Conservation (phyloP, 768 basidiomycete species). For the Xerocomellus dryophilus region DNA sequence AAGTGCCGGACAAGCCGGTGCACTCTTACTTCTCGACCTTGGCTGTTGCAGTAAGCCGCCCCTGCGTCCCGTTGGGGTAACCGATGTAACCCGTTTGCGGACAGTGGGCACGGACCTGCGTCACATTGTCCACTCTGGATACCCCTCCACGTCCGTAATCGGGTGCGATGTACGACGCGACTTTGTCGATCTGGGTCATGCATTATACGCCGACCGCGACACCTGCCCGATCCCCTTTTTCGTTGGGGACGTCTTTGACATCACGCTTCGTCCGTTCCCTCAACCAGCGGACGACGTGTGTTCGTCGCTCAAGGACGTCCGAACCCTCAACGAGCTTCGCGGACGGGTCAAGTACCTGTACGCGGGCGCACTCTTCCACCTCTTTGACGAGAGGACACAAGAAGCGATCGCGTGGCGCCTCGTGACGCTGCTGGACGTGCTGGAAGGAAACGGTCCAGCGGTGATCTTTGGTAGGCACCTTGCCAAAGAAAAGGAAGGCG, state of each 20-base stretch:
- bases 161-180: background rate
- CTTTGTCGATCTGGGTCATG: no score
- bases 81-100: background rate
- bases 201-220: background rate
- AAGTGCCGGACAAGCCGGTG: background rate
- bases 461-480: background rate
- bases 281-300: background rate
- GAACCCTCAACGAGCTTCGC: no score
- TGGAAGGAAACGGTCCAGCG: background rate
- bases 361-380: no score
- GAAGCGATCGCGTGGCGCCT: background rate
- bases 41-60: slow-evolving; percentile 4
- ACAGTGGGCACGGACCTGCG: slow-evolving; percentile 7
- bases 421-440: background rate
- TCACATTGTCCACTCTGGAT: background rate
- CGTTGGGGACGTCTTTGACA: background rate
- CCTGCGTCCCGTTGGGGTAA: no score
- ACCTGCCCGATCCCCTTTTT: background rate
- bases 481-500: background rate
- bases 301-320: background rate
- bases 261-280: background rate
- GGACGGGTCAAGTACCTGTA: no score
- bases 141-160: background rate
- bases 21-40: slow-evolving; percentile 1
- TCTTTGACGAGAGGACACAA: background rate